Percentiles rank a stretch among this genome's conserved stretches.
Conservation (phyloP, 1,284 basidiomycete species). For the Quambalaria eucalypti region DNA sequence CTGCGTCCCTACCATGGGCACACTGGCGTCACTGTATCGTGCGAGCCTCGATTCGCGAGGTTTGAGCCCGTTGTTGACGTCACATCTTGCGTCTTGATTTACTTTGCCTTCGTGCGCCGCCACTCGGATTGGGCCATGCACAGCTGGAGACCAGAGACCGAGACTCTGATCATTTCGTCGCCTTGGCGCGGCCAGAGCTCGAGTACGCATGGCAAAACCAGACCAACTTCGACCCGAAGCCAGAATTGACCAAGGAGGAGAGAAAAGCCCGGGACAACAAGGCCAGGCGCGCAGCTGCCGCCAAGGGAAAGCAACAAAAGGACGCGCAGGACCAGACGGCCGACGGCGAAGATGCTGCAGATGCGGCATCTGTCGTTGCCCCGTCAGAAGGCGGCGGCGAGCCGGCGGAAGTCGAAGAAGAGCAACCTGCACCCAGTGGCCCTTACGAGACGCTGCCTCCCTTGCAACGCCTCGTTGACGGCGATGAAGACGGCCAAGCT, state of each 20-base stretch:
- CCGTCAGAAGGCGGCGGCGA: background rate
- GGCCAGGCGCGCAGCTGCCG: background rate
- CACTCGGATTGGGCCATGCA: too few relatives aligned
- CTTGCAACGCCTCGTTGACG: conserved; percentile 2
- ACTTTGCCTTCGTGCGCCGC: too few relatives aligned
- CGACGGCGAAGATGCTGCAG: background rate
- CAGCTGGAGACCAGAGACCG: conserved; percentile 23
- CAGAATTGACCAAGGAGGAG: background rate
- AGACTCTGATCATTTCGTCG: conserved; percentile 17
- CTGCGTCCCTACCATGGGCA: too few relatives aligned
- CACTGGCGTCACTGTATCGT: too few relatives aligned
- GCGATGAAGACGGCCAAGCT: background rate
- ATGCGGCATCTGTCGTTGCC: background rate
- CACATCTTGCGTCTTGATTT: too few relatives aligned
- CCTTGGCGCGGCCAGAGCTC: conserved; percentile 16
- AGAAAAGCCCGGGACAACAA: background rate
- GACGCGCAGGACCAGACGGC: background rate
- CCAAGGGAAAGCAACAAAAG: conserved; percentile 1
- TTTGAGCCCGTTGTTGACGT: too few relatives aligned
- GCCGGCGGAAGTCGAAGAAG: background rate
- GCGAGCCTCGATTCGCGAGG: too few relatives aligned
- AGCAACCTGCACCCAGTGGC: background rate
- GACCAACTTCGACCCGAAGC: background rate
- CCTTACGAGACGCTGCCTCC: conserved; percentile 7
- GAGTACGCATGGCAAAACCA: conserved; percentile 13